Evolutionary conservation across 495 filamentous ascomycete genomes (phyloP).

Genomic region (Geoglossum glabrum): DNA sequence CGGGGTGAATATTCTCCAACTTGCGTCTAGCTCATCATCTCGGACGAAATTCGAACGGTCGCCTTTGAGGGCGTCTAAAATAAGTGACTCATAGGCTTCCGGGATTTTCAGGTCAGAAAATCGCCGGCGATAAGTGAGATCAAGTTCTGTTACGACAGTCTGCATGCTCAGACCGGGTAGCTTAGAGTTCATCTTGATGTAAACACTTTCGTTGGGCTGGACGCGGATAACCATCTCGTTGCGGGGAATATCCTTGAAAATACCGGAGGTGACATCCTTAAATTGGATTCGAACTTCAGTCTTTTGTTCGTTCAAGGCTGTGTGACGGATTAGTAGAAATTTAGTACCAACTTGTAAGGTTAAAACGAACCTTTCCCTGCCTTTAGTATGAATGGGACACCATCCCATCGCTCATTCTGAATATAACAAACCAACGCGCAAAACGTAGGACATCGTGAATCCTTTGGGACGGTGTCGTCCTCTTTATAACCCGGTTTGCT

Average conservation of each 20-base stretch:
- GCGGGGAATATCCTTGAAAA: slow-evolving; percentile 98
- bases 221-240: slow-evolving; percentile 99
- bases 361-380: slow-evolving; percentile 63
- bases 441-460: slow-evolving; percentile 94
- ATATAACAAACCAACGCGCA: slow-evolving; percentile 93
- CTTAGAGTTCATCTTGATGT: slow-evolving; percentile 99
- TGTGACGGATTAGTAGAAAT: background rate
- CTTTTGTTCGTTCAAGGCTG: slow-evolving; percentile 86
- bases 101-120: slow-evolving; percentile 99
- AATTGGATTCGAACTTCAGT: slow-evolving; percentile 99
- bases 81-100: slow-evolving; percentile 95
- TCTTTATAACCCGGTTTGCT: slow-evolving; percentile 97
- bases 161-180: slow-evolving; percentile 97
- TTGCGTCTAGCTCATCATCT: slow-evolving; percentile 94
- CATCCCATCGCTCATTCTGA: slow-evolving; percentile 99
- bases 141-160: slow-evolving; percentile 96
- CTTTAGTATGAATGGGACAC: slow-evolving; percentile 98
- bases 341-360: background rate
- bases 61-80: slow-evolving; percentile 93
- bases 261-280: slow-evolving; percentile 95
- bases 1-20: slow-evolving; percentile 97
- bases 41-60: slow-evolving; percentile 99
- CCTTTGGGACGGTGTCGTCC: slow-evolving; percentile 94
- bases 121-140: slow-evolving; percentile 91
- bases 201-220: slow-evolving; percentile 97